phyloP scores from a whole-genome alignment of 805 yeast genomes.

The Suhomyces xylopsoci region DNA sequence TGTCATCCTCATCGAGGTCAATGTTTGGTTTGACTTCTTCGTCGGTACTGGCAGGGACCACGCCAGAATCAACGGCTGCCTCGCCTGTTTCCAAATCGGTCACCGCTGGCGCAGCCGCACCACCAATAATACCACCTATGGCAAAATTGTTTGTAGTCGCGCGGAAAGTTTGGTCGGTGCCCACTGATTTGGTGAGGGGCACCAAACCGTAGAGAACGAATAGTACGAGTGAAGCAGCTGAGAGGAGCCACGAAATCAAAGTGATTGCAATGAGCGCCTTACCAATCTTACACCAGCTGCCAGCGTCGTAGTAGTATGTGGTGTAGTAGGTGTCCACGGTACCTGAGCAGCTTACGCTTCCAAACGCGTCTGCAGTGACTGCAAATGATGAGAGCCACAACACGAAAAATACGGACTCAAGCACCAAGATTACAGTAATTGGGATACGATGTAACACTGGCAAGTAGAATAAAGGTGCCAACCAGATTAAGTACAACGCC shows the following conservation, averaged over 20 bases:
- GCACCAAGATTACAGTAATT: slow-evolving; percentile 9
- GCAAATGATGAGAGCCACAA: slow-evolving; percentile 26
- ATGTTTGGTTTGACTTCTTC: not conserved
- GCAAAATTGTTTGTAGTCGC: not conserved
- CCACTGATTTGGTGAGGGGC: slow-evolving; percentile 10
- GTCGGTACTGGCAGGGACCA: not conserved
- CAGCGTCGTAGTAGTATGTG: not conserved
- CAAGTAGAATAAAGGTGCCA: slow-evolving; percentile 7
- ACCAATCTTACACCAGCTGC: slow-evolving; percentile 16
- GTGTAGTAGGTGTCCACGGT: not conserved
- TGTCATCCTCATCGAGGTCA: not conserved
- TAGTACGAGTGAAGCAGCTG: slow-evolving; percentile 15
- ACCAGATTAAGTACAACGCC: slow-evolving; percentile 8
- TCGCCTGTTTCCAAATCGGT: not conserved
- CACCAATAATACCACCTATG: slow-evolving; percentile 4
- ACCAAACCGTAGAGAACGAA: slow-evolving; percentile 14
- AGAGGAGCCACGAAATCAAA: slow-evolving; percentile 19
- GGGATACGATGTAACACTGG: slow-evolving; percentile 9
- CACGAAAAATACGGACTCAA: slow-evolving; percentile 15
- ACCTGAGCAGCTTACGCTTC: slow-evolving; percentile 10
- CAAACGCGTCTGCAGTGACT: slow-evolving; percentile 17
- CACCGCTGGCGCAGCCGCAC: not conserved
- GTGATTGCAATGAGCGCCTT: slow-evolving; percentile 22
- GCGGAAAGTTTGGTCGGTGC: not conserved
- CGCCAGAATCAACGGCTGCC: not conserved